Base-by-base conservation (phyloP, 345 rosid genomes). In the Gossypium bickii region DNA sequence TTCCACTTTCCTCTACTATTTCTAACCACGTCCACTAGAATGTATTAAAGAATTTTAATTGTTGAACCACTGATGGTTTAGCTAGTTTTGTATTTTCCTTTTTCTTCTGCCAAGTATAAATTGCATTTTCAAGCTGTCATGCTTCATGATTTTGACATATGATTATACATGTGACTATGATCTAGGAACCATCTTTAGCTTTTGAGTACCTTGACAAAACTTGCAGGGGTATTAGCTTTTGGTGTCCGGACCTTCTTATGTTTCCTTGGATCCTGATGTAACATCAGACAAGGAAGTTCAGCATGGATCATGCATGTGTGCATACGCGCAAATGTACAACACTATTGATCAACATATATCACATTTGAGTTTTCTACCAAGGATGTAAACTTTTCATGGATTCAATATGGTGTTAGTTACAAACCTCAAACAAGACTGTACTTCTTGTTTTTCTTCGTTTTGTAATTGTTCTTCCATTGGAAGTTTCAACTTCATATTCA, bases 371-470 rank as follows among this genome's bases (percentile, higher is more conserved):
- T 47, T 0, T 73, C 57, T 63, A 72, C 74, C 48, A 55, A 27
- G 16, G 71, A 47, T 18, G 43, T 41, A 71, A 22, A 49, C 18
- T 22, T 71, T 41, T 34, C 25, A 52, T n/a, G 16, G 12, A 67
- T 24, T 17, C 41, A 18, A 53, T 25, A 72, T 18, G 67, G 53
- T 15, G 38, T 12, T 13, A 45, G 75, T 70, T 65, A 56, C 77
- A 66, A 82, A 90, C 97, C 93, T 91, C 97, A 79, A 89, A 89
- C 91, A 91, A 83, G 75, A 85, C 87, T 3, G 93, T 81, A 78
- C 87, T 85, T 76, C 59, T 87, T 48, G 91, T 86, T 79, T 87
- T 93, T 82, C 86, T 91, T 58, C 90, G 86, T 80, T 90, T 91
- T 48, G 92, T 85, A 59, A 86, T 73, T 83, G 89, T 84, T 81